Base-by-base conservation (phyloP, 2,329 filamentous ascomycete species). In the Ilyonectria robusta region DNA sequence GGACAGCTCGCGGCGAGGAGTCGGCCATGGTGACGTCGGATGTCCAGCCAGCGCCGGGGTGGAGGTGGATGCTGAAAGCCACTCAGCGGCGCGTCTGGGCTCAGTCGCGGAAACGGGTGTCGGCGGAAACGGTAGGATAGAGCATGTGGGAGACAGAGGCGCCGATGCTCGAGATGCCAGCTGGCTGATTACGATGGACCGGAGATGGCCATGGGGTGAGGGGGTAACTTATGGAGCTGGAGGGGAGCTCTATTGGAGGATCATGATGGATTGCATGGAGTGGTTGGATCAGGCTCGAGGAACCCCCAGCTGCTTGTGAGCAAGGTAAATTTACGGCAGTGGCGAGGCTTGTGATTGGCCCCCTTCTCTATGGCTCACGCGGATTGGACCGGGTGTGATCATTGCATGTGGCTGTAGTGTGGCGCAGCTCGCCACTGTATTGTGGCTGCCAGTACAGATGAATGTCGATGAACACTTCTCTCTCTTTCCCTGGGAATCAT, bases 1-100 rank as follows among this genome's bases (percentile, higher is more conserved):
- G 86, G 70, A 90, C 86, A 69, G 84, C 82, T 72, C 87, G 85
- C 57, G 87, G 86, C 11, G 87, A 87, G 40, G 84, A 78, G 70
- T 90, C 87, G 73, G 82, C 78, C 75, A 81, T 81, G 59, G 60
- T 73, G 53, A 59, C 55, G 56, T 54, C 59, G 72, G 65, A 54
- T 59, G 56, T 65, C 66, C 65, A 62, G 61, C 62, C 69, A 64
- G 66, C 63, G 59, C 66, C 66, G 42, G 63, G 62, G 58, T 65
- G 62, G 63, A 67, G 65, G 66, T 65, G 60, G 65, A 71, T 64
- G 65, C 46, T 64, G 63, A 73, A 65, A 50, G 66, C 68, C 72
- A 63, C 70, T 73, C 71, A 67, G 63, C 60, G 62, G 70, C 62
- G 67, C 51, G 64, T 70, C 59, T 55, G 62, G 44, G 57, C 67